These are phyloP conservation scores for Penicillium ucsense DNA, from an alignment of 495 filamentous ascomycete genomes.

Conservation along the genomic window DNA sequence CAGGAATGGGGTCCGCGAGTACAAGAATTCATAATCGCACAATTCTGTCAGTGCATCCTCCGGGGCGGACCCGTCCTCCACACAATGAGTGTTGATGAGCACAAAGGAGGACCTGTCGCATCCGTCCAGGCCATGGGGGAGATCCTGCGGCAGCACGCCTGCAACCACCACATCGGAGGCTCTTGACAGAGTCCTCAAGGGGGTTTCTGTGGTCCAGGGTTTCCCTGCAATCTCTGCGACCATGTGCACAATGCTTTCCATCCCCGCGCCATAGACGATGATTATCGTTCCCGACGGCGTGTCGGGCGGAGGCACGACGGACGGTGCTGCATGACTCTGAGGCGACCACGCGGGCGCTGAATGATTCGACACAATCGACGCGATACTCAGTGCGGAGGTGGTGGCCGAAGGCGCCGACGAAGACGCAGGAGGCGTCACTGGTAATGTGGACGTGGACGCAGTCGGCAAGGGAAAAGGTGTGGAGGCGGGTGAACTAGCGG, in stretches of 20 bases:
- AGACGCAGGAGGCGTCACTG: not conserved
- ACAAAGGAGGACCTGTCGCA: conserved; percentile 41
- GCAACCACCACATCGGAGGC: conserved; percentile 46
- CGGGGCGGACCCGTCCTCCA: conserved; percentile 56
- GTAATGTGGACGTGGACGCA: too few relatives aligned
- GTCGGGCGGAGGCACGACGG: not conserved
- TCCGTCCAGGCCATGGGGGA: conserved; percentile 40
- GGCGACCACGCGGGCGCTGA: conserved; percentile 1
- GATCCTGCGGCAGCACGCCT: conserved; percentile 43
- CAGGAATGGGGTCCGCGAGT: conserved; percentile 58
- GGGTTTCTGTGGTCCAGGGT: conserved; percentile 45
- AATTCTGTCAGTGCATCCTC: conserved; percentile 51
- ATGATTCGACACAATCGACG: conserved; percentile 2
- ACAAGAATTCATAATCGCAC: conserved; percentile 78
- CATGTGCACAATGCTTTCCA: conserved; percentile 55
- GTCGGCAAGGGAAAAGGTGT: not conserved
- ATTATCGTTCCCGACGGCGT: conserved; percentile 32
- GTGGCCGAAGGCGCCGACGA: not conserved
- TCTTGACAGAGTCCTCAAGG: conserved; percentile 39
- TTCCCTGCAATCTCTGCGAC: conserved; percentile 63
- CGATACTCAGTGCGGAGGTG: conserved; percentile 4
- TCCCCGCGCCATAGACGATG: conserved; percentile 49
- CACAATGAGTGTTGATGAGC: conserved; percentile 64
- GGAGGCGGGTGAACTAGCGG: too few relatives aligned
- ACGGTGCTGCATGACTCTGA: conserved; percentile 2